These are phyloP conservation scores for Sclerotinia spermophila DNA, from an alignment of 2,329 filamentous ascomycete genomes.

Conservation along the genomic window DNA sequence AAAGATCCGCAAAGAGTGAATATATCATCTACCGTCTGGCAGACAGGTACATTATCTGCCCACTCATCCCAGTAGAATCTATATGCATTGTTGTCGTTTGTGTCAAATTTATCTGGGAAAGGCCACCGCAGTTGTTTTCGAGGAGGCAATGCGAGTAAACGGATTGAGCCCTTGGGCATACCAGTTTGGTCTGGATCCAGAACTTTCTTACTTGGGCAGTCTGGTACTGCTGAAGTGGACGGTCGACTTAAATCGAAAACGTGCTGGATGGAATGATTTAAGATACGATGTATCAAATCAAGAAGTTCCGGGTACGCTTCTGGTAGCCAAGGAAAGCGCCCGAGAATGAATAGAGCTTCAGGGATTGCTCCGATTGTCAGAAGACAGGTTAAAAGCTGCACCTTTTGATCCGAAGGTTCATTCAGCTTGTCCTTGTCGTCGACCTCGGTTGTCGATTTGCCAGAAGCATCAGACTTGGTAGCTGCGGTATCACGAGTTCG, in stretches of 20 bases:
- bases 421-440: slow-evolving; percentile 53
- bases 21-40: slow-evolving; percentile 85
- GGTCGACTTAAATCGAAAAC: slow-evolving; percentile 52
- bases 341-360: slow-evolving; percentile 87
- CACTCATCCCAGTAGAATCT: slow-evolving; percentile 98
- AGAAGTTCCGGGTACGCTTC: slow-evolving; percentile 80
- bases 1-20: slow-evolving; percentile 83
- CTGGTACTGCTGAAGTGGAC: slow-evolving; percentile 41
- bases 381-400: slow-evolving; percentile 76
- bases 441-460: slow-evolving; percentile 45
- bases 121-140: slow-evolving; percentile 78
- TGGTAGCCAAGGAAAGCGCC: slow-evolving; percentile 87
- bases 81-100: slow-evolving; percentile 72
- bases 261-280: slow-evolving; percentile 76
- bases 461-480: slow-evolving; percentile 48
- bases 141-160: slow-evolving; percentile 54
- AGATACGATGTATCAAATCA: slow-evolving; percentile 77
- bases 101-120: slow-evolving; percentile 72
- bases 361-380: slow-evolving; percentile 89
- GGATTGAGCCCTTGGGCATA: slow-evolving; percentile 65
- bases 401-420: slow-evolving; percentile 84
- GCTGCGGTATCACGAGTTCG: slow-evolving; percentile 48
- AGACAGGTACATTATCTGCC: slow-evolving; percentile 88
- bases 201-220: slow-evolving; percentile 46
- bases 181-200: slow-evolving; percentile 61